These are phyloP conservation scores for Phaeosphaeriaceae sp. DNA, from an alignment of 2,329 filamentous ascomycete species.

Conservation along the genomic window DNA sequence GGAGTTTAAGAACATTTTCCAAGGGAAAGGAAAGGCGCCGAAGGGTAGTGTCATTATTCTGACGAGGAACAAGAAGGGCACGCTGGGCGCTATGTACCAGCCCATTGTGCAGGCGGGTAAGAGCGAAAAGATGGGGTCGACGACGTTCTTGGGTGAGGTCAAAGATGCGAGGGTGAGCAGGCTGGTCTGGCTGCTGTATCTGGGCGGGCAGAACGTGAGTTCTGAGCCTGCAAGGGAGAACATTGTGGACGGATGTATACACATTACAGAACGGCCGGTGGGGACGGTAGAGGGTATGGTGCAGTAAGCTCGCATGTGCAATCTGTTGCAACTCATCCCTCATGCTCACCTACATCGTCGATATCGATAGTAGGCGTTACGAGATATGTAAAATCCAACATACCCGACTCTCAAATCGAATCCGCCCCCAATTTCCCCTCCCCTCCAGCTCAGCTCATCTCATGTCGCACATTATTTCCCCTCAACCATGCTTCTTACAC, in stretches of 20 bases:
- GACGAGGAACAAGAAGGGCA: conserved; percentile 69
- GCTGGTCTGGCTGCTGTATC: conserved; percentile 87
- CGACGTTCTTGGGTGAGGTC: conserved; percentile 72
- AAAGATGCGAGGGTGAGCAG: conserved; percentile 80
- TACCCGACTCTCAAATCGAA: no score
- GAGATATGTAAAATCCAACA: no score
- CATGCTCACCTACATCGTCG: no score
- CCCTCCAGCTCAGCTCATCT: no score
- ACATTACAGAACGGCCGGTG: conserved; percentile 84
- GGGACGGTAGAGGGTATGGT: conserved; percentile 87
- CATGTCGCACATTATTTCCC: no score
- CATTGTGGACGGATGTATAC: conserved; percentile 86
- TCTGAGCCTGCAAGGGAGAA: conserved; percentile 81
- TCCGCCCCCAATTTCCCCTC: no score
- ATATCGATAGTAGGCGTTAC: no score
- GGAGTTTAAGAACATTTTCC: conserved; percentile 83
- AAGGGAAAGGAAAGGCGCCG: conserved; percentile 75
- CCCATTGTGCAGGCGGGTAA: conserved; percentile 31
- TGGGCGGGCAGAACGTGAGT: conserved; percentile 85
- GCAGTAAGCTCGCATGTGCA: background rate
- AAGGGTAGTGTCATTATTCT: conserved; percentile 82
- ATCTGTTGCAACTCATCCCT: no score
- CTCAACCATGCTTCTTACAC: no score
- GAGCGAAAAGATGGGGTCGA: conserved; percentile 52
- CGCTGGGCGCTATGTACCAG: conserved; percentile 54